Evolutionary conservation across 2,329 filamentous ascomycete genomes (phyloP), one percentile per base, ranked within the genome.

Genomic region (Penicillium sp.): DNA sequence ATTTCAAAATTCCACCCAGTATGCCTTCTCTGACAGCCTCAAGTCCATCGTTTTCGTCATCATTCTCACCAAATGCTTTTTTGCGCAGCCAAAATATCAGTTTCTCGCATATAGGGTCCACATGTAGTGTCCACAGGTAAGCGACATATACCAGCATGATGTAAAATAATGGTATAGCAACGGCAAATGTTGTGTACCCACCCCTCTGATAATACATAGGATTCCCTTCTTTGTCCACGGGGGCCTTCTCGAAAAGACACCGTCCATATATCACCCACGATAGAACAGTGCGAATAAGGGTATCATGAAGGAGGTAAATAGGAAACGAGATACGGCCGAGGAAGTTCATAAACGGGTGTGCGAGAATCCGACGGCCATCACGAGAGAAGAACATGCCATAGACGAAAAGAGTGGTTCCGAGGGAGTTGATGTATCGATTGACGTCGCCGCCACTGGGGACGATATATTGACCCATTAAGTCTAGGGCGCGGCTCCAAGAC

Each of bases 241-340:
- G 52, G 27, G 53, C 58, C 6, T 60, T 48, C 16, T 29, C 35
- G 16, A 50, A 10, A 11, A 54, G 29, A 10, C 44, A 57, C 6
- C 53, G 47, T 9, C 61, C 57, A 42, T 68, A 70, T 2, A 66
- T 51, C 54, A 71, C 47, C 63, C 64, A 66, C n/a, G 62, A 59
- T 27, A 71, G 48, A 3, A 70, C 51, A 1, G 66, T 68, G n/a
- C 68, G 60, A 43, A 71, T 68, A 2, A 70, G 48, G 1, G 62
- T 63, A 35, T 67, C 65, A 59, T 70, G 68, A 6, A 71, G 52
- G 5, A 71, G 55, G 53, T 71, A 71, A 8, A 71, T 63, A 13
- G 68, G 62, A 54, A 70, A 69, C 8, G 67, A 69, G 14, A 65
- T 29, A 29, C 65, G 63, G 10, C 68, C 68, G 7, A 71, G 51